phyloP scores from a whole-genome alignment of 176 grass and related monocot genomes.

The Juncus effusus region DNA sequence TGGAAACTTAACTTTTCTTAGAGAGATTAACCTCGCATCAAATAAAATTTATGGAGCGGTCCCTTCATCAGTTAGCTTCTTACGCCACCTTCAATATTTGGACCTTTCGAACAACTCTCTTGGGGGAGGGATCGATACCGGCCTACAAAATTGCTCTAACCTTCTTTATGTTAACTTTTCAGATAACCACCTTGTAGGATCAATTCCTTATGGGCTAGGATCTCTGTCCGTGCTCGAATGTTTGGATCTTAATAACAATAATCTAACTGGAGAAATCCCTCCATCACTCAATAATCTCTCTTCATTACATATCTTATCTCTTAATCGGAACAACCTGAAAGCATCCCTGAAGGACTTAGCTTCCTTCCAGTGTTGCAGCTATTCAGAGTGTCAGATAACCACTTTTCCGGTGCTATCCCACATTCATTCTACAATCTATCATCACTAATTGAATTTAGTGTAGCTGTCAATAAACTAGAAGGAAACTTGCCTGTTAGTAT shows the following conservation, averaged over 20 bases:
- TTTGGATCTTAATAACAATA: constrained; percentile 9
- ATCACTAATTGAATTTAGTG: constrained; percentile 3
- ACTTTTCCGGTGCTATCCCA: constrained; percentile 32
- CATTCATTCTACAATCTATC: constrained; percentile 31
- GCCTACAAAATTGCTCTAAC: constrained; percentile 5
- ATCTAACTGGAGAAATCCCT: background rate
- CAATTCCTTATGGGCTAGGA: constrained; percentile 9
- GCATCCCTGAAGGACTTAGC: constrained; percentile 3
- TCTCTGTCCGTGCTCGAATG: background rate
- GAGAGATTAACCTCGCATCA: background rate
- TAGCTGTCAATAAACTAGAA: constrained; percentile 26
- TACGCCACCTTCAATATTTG: background rate
- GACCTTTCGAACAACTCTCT: background rate
- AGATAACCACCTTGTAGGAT: background rate
- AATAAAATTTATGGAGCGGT: background rate
- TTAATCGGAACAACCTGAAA: background rate
- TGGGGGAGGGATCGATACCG: background rate
- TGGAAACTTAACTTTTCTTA: constrained; percentile 2
- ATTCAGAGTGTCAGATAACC: constrained; percentile 1
- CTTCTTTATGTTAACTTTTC: background rate
- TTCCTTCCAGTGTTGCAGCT: background rate
- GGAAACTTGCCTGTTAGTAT: constrained; percentile 29
- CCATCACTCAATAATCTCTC: background rate
- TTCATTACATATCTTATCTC: background rate
- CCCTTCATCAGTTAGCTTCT: background rate